A percentile compares a stretch with the other conserved stretches of the same genome.
phyloP scores from a whole-genome alignment of 2,329 filamentous ascomycete species.

The Macrophomina phaseolina region DNA sequence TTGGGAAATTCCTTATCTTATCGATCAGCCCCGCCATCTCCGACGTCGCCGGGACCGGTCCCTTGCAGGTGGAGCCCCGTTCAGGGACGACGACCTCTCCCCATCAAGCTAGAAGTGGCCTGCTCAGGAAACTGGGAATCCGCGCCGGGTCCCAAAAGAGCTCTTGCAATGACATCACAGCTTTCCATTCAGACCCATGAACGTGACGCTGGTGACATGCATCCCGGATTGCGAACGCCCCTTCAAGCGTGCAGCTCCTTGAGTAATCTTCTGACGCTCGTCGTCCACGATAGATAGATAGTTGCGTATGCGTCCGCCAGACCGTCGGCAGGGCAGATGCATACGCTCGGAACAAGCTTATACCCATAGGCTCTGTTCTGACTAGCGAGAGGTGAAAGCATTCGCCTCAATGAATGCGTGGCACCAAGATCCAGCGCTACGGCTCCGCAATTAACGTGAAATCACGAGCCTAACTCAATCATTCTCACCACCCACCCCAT shows the following conservation, averaged over 20 bases:
- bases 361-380: neutral
- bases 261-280: neutral
- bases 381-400: neutral
- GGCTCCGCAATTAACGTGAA: neutral
- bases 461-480: neutral
- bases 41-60: neutral
- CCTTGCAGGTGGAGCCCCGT: no score
- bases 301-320: neutral
- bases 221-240: no score
- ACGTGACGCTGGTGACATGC: neutral
- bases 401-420: neutral
- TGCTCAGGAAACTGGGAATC: neutral
- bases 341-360: neutral
- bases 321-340: neutral
- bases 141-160: neutral
- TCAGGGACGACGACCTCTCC: neutral
- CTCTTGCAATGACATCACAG: neutral
- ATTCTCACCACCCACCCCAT: neutral
- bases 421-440: neutral
- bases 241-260: neutral
- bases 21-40: constrained; percentile 6
- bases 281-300: neutral
- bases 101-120: neutral
- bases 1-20: constrained; percentile 7
- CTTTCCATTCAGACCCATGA: neutral